Evolutionary conservation across 805 yeast genomes (phyloP).

Genomic region (Nakazawaea holstii): DNA sequence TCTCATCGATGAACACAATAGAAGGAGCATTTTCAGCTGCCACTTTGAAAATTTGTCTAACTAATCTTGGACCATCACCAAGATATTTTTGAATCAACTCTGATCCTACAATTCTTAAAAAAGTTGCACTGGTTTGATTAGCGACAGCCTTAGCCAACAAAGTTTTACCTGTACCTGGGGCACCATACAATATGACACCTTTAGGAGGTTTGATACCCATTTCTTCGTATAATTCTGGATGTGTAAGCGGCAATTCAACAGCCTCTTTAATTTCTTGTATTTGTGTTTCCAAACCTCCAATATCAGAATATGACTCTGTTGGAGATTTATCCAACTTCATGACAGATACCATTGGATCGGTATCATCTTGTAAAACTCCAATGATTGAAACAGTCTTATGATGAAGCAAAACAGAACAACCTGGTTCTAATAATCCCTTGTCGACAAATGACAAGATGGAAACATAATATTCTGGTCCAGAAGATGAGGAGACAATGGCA

Average conservation of each 20-base stretch:
- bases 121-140: slow-evolving; percentile 94
- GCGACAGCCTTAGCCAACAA: slow-evolving; percentile 96
- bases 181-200: slow-evolving; percentile 95
- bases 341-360: slow-evolving; percentile 96
- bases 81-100: slow-evolving; percentile 94
- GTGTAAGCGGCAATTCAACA: slow-evolving; percentile 91
- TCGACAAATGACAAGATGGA: slow-evolving; percentile 95
- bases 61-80: slow-evolving; percentile 96
- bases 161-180: slow-evolving; percentile 98
- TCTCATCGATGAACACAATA: slow-evolving; percentile 97
- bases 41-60: slow-evolving; percentile 90
- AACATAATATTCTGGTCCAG: slow-evolving; percentile 97
- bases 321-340: slow-evolving; percentile 99
- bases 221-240: slow-evolving; percentile 95
- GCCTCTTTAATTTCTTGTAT: slow-evolving; percentile 98
- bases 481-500: slow-evolving; percentile 92
- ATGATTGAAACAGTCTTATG: slow-evolving; percentile 94
- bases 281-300: slow-evolving; percentile 94
- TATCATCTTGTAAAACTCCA: slow-evolving; percentile 97
- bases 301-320: slow-evolving; percentile 92
- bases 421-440: slow-evolving; percentile 92
- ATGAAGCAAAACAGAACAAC: slow-evolving; percentile 91
- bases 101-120: slow-evolving; percentile 92
- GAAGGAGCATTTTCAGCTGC: slow-evolving; percentile 98
- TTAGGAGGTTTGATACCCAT: slow-evolving; percentile 99